A percentile compares a stretch with the other conserved stretches of the same genome.
phyloP scores from a whole-genome alignment of 1,139 yeast genomes.

The Pichia sp. region DNA sequence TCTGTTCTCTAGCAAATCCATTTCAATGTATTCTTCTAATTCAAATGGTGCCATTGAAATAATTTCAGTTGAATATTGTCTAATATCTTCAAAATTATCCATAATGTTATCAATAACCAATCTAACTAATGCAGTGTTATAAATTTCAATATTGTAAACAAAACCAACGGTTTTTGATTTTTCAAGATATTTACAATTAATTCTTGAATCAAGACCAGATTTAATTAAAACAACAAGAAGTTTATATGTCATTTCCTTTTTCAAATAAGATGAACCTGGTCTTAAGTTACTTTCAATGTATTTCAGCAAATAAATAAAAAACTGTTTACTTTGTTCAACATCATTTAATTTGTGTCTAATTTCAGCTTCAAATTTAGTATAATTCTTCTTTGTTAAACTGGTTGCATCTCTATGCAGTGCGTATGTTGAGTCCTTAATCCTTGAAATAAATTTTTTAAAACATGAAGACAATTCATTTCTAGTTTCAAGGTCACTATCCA shows the following conservation, averaged over 20 bases:
- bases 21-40: conserved; percentile 27
- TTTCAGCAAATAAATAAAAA: conserved; percentile 39
- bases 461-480: conserved; percentile 59
- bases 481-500: conserved; percentile 60
- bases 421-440: conserved; percentile 64
- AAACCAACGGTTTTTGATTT: conserved; percentile 36
- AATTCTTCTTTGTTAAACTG: conserved; percentile 34
- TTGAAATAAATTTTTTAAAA: conserved; percentile 51
- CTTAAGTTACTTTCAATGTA: conserved; percentile 32
- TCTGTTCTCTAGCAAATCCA: conserved; percentile 31
- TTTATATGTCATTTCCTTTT: conserved; percentile 45
- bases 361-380: conserved; percentile 32
- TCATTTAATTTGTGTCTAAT: conserved; percentile 27
- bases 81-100: conserved; percentile 71
- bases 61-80: conserved; percentile 47
- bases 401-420: conserved; percentile 44
- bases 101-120: conserved; percentile 54
- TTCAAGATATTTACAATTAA: conserved; percentile 34
- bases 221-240: conserved; percentile 45
- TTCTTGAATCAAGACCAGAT: conserved; percentile 50
- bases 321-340: conserved; percentile 34
- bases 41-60: conserved; percentile 44
- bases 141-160: conserved; percentile 45
- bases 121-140: conserved; percentile 36
- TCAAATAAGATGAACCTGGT: conserved; percentile 69